Percentiles rank a stretch among this genome's conserved stretches.
These are phyloP conservation scores for Aspergillus ruber DNA, from an alignment of 2,329 filamentous ascomycete species.

Conservation along the genomic window DNA sequence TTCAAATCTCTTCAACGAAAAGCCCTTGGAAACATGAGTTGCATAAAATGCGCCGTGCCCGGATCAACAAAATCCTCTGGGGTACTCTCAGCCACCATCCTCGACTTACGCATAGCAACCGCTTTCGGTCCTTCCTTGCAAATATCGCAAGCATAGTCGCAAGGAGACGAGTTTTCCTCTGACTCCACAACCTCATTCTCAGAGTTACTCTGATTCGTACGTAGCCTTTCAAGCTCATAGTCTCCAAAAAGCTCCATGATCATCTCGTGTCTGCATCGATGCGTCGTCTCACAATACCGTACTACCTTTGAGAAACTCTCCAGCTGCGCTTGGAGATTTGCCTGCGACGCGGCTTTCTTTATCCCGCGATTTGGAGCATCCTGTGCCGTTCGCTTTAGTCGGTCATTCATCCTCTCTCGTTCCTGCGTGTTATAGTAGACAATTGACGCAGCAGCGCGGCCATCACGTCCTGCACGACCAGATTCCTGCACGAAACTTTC, in stretches of 20 bases:
- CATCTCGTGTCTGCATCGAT: conserved; percentile 65
- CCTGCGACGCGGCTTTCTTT: conserved; percentile 32
- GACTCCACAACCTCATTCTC: not conserved
- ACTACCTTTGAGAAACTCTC: conserved; percentile 64
- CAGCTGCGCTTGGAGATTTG: conserved; percentile 41
- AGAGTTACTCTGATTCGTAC: conserved; percentile 9
- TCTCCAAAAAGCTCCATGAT: conserved; percentile 78
- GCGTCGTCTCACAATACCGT: conserved; percentile 72
- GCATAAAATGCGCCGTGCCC: conserved; percentile 8
- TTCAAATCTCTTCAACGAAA: not conserved
- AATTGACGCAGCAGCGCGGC: conserved; percentile 78
- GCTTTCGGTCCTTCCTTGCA: conserved; percentile 60
- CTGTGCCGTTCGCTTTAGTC: conserved; percentile 42
- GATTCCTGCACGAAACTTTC: conserved; percentile 97
- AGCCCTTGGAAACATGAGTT: conserved; percentile 11
- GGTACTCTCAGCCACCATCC: conserved; percentile 19
- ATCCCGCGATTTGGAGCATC: conserved; percentile 28
- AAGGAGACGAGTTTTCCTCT: conserved; percentile 40
- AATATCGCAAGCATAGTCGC: conserved; percentile 71
- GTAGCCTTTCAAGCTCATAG: conserved; percentile 29
- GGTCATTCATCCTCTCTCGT: conserved; percentile 61
- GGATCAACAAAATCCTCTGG: conserved; percentile 7
- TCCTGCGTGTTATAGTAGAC: conserved; percentile 89
- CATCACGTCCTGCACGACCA: conserved; percentile 82
- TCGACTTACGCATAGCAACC: conserved; percentile 51